Evolutionary conservation across 257 asterid genomes (phyloP), one percentile per base, ranked within the genome.

Genomic region (Dorcoceras hygrometricum): DNA sequence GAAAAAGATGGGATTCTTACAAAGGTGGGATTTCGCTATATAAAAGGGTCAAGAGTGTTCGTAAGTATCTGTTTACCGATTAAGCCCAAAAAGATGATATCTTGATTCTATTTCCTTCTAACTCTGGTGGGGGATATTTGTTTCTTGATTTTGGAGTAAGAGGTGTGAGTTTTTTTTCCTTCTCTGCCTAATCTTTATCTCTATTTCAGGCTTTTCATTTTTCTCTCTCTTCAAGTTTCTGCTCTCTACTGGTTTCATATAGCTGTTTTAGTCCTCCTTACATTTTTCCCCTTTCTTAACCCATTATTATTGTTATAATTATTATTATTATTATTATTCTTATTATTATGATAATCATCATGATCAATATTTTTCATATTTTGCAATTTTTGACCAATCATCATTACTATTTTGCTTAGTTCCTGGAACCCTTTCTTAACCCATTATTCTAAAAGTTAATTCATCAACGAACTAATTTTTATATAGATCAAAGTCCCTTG

Each of bases 131-230:
- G 54, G 54, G 8, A 66, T 48, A 22, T 68, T 46, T 50, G 57
- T 59, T 46, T 39, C 65, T 65, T 48, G 71, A 65, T 72, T 28
- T 48, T 43, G 60, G 73, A 75, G 78, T 74, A 69, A 68, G 39
- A 24, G 66, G 64, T 23, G 51, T 6, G 23, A 54, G 22, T 61
- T 7, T 18, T 36, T 36, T 59, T 5, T 25, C 51, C 50, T 10
- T 64, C 73, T 70, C 72, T 70, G 57, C 71, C 77, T 68, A 59
- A 61, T 43, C 63, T 75, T 51, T 68, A 69, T 75, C 78, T 70
- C 76, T 55, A 70, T 46, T 72, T 48, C 62, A 68, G 67, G 34
- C 71, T 66, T 43, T 31, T 75, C 66, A 5, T 55, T 18, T 55
- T 50, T 58, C 23, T 65, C 32, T 69, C 66, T 43, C 23, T 58